Conservation (phyloP, 2,329 filamentous ascomycete species). For the Botrytis porri region DNA sequence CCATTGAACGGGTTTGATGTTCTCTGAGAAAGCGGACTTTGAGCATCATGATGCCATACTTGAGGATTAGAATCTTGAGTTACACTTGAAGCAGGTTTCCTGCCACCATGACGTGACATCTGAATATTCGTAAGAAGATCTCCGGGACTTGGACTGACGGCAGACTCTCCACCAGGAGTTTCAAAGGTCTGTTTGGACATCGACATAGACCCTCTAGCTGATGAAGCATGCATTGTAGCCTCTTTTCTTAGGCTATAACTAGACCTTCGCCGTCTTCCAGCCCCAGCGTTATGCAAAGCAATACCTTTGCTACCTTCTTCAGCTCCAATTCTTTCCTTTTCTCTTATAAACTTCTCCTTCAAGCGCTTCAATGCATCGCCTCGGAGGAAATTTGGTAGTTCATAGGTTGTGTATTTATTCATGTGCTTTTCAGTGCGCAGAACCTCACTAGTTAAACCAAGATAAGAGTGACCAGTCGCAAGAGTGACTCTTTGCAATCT, state of each 20-base stretch:
- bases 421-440: slow-evolving; percentile 90
- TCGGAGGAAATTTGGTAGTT: slow-evolving; percentile 85
- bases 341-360: slow-evolving; percentile 88
- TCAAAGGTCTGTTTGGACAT: slow-evolving; percentile 35
- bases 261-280: slow-evolving; percentile 65
- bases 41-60: slow-evolving; percentile 35
- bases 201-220: slow-evolving; percentile 26
- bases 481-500: slow-evolving; percentile 92
- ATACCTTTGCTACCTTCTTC: slow-evolving; percentile 90
- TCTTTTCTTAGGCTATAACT: slow-evolving; percentile 76
- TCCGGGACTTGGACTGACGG: slow-evolving; percentile 60
- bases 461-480: slow-evolving; percentile 89
- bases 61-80: slow-evolving; percentile 29
- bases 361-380: slow-evolving; percentile 78
- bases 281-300: slow-evolving; percentile 78
- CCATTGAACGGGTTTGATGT: slow-evolving; percentile 57
- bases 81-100: slow-evolving; percentile 36
- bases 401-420: slow-evolving; percentile 87
- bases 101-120: slow-evolving; percentile 58
- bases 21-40: slow-evolving; percentile 43
- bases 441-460: slow-evolving; percentile 88
- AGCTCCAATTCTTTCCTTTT: slow-evolving; percentile 75
- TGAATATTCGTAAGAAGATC: slow-evolving; percentile 80
- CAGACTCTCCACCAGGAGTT: slow-evolving; percentile 34
- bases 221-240: slow-evolving; percentile 63